Conservation (phyloP, 2,329 filamentous ascomycete species). For the Pseudogymnoascus sp. region DNA sequence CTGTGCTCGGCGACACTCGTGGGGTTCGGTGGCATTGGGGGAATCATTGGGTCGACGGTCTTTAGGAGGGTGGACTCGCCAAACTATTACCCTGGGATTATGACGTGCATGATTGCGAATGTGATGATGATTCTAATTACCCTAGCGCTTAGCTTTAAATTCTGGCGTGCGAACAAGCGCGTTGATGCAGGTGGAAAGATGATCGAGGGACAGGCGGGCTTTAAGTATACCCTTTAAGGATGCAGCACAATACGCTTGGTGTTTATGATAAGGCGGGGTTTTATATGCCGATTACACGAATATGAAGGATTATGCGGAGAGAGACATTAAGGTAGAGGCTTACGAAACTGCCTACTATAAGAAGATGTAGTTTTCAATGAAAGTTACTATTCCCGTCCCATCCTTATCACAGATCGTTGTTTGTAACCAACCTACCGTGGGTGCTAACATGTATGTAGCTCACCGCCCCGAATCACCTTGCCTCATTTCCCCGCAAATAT, state of each 20-base stretch:
- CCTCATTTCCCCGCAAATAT: too few species aligned
- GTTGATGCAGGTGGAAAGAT: slow-evolving; percentile 27
- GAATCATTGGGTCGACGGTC: slow-evolving; percentile 65
- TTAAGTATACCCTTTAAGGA: slow-evolving; percentile 24
- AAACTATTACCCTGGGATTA: slow-evolving; percentile 33
- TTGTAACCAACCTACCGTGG: too few species aligned
- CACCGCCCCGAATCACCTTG: too few species aligned
- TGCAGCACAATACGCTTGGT: not conserved
- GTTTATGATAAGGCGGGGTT: not conserved
- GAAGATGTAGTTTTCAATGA: not conserved
- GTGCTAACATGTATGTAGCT: too few species aligned
- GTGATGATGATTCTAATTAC: slow-evolving; percentile 22
- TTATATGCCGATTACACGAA: not conserved
- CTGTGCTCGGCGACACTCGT: slow-evolving; percentile 70
- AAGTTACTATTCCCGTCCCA: too few species aligned
- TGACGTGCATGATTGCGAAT: slow-evolving; percentile 16
- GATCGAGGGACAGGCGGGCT: slow-evolving; percentile 28
- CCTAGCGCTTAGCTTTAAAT: slow-evolving; percentile 22
- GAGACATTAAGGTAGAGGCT: not conserved
- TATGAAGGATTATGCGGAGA: not conserved
- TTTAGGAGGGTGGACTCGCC: slow-evolving; percentile 52
- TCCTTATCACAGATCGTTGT: too few species aligned
- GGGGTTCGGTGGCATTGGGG: slow-evolving; percentile 67
- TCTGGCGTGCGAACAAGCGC: slow-evolving; percentile 26
- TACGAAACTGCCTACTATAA: not conserved